phyloP scores from a whole-genome alignment of 352 stramenopile species.

The Globisporangium yorkense region DNA sequence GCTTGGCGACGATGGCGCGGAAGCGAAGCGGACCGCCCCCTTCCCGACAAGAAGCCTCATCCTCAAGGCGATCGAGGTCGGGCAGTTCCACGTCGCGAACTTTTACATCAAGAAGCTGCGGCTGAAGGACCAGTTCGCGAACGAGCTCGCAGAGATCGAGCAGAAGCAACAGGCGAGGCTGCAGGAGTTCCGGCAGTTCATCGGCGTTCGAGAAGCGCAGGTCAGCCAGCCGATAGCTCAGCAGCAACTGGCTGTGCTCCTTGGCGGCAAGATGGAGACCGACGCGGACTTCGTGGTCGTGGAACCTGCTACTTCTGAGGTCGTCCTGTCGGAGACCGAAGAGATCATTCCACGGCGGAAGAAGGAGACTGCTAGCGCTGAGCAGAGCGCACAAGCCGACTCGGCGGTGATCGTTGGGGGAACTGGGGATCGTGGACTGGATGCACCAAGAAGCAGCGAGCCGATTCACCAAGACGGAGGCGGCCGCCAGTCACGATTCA shows the following conservation, averaged over 20 bases:
- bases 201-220: slow-evolving; percentile 37
- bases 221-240: slow-evolving; percentile 37
- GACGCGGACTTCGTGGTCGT: slow-evolving; percentile 49
- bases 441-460: slow-evolving; percentile 1
- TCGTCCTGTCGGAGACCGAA: slow-evolving; percentile 53
- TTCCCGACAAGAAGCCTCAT: slow-evolving; percentile 42
- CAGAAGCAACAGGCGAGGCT: slow-evolving; percentile 39
- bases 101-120: slow-evolving; percentile 82
- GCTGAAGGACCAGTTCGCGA: slow-evolving; percentile 47
- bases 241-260: slow-evolving; percentile 27
- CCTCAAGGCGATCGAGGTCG: slow-evolving; percentile 41
- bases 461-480: neutral
- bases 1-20: slow-evolving; percentile 10
- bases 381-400: neutral
- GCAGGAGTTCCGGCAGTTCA: slow-evolving; percentile 58
- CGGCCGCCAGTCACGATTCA: slow-evolving; percentile 42
- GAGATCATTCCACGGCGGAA: slow-evolving; percentile 44
- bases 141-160: slow-evolving; percentile 58
- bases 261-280: slow-evolving; percentile 25
- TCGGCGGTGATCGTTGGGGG: neutral
- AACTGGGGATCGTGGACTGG: neutral
- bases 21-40: slow-evolving; percentile 27
- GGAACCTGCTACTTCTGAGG: slow-evolving; percentile 36
- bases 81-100: slow-evolving; percentile 68
- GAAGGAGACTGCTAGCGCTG: slow-evolving; percentile 5